Evolutionary conservation across 208 protist genomes (phyloP).

Genomic region (Sergeia podlipaevii): DNA sequence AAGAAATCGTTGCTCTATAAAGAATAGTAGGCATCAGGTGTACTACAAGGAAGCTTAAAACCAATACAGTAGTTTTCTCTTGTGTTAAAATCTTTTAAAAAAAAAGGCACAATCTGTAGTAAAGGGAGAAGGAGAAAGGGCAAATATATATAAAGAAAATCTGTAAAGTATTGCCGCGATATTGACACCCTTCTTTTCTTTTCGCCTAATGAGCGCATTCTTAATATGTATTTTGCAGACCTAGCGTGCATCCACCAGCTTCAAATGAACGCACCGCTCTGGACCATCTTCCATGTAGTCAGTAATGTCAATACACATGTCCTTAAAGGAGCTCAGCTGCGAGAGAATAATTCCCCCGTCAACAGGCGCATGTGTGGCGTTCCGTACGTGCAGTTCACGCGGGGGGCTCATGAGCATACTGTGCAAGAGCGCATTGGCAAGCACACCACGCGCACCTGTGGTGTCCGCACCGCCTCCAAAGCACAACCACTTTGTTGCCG

Average conservation of each 20-base stretch:
- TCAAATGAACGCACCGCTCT: constrained; percentile 50
- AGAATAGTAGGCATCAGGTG: too few species aligned
- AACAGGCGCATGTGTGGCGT: constrained; percentile 32
- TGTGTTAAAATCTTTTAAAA: too few species aligned
- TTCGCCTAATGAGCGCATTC: constrained; percentile 1
- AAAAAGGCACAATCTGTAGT: neutral
- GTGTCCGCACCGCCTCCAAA: constrained; percentile 29
- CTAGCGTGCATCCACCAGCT: constrained; percentile 50
- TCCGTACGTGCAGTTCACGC: constrained; percentile 24
- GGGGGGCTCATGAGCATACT: constrained; percentile 15
- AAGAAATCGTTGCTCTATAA: too few species aligned
- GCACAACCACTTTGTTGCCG: constrained; percentile 32
- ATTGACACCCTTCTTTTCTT: neutral
- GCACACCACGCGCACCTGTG: constrained; percentile 4
- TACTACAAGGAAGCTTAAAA: too few species aligned
- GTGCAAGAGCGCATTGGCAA: constrained; percentile 19
- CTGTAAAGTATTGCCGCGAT: neutral
- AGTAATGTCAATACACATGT: constrained; percentile 47
- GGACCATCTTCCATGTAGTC: constrained; percentile 81
- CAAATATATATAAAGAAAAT: too few species aligned
- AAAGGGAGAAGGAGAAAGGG: constrained; percentile 7
- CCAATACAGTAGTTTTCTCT: too few species aligned
- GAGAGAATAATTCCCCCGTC: constrained; percentile 65
- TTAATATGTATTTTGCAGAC: neutral
- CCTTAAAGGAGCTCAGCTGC: constrained; percentile 75